Conservation (phyloP, 2,329 filamentous ascomycete genomes). For the Phaeosphaeriaceae sp. region DNA sequence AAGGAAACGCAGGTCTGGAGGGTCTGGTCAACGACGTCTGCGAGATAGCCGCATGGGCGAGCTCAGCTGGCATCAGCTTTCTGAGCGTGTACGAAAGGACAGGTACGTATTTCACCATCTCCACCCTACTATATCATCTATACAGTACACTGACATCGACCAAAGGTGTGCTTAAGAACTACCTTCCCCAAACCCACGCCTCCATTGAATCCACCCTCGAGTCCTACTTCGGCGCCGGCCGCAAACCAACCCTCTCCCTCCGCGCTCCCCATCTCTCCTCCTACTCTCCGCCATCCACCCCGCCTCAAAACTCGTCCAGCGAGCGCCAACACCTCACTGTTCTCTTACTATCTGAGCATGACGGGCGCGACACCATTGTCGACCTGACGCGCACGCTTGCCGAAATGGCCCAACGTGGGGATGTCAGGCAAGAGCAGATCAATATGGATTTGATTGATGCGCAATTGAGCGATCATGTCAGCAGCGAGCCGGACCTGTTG, state of each 20-base stretch:
- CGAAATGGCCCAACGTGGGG: slow-evolving; percentile 91
- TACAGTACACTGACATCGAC: not conserved
- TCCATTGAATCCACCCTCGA: slow-evolving; percentile 80
- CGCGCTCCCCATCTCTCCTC: slow-evolving; percentile 73
- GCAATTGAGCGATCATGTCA: slow-evolving; percentile 79
- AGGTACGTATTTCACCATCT: slow-evolving; percentile 62
- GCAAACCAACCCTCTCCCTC: slow-evolving; percentile 73
- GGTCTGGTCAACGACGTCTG: slow-evolving; percentile 87
- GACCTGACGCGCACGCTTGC: slow-evolving; percentile 93
- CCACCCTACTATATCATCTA: not conserved
- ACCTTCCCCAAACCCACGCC: slow-evolving; percentile 83
- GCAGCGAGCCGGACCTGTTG: slow-evolving; percentile 88
- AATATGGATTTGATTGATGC: slow-evolving; percentile 85
- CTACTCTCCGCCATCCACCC: slow-evolving; percentile 58
- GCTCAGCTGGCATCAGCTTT: slow-evolving; percentile 84
- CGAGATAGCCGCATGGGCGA: slow-evolving; percentile 92
- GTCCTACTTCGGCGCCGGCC: slow-evolving; percentile 79
- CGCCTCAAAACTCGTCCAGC: slow-evolving; percentile 41
- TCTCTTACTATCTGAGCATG: slow-evolving; percentile 83
- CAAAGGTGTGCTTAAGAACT: slow-evolving; percentile 84
- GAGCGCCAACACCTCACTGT: slow-evolving; percentile 61
- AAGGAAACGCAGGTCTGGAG: slow-evolving; percentile 77
- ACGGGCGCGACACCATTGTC: slow-evolving; percentile 91
- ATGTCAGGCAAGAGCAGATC: slow-evolving; percentile 82
- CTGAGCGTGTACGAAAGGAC: slow-evolving; percentile 92